phyloP scores from a whole-genome alignment of 169 alveolate species.

The Cryptosporidium canis region DNA sequence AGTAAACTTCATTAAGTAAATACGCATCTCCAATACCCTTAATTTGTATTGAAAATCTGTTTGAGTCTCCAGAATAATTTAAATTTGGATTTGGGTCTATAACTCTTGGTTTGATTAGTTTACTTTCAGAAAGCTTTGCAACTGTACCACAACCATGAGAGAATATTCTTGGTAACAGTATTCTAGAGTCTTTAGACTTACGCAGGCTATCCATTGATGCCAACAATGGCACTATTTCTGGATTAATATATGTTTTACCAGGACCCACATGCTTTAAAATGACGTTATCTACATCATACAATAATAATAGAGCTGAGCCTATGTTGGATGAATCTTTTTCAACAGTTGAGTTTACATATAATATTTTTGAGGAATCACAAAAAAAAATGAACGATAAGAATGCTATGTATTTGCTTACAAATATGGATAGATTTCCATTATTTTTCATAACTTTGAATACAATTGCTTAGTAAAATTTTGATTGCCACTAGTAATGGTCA shows the following conservation, averaged over 20 bases:
- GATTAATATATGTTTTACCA: constrained; percentile 47
- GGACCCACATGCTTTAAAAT: constrained; percentile 16
- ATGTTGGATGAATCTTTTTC: background rate
- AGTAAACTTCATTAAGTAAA: constrained; percentile 42
- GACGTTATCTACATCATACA: constrained; percentile 66
- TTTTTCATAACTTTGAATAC: constrained; percentile 5
- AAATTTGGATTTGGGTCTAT: background rate
- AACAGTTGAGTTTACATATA: background rate
- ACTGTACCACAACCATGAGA: constrained; percentile 70
- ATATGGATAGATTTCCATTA: background rate
- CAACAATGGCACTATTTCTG: constrained; percentile 51
- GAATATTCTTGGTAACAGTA: constrained; percentile 45
- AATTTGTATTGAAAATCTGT: constrained; percentile 4
- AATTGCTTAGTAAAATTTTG: background rate
- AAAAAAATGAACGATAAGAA: background rate
- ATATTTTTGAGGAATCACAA: background rate
- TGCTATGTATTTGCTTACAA: background rate
- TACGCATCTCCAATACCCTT: constrained; percentile 45
- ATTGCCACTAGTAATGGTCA: constrained; percentile 48
- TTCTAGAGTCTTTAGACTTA: constrained; percentile 27
- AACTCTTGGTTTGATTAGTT: constrained; percentile 2
- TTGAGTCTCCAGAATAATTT: background rate
- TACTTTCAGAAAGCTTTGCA: constrained; percentile 24
- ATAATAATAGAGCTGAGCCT: constrained; percentile 7
- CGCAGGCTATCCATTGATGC: constrained; percentile 13